These are phyloP conservation scores for Nitzschia putrida DNA, from an alignment of 108 stramenopile genomes.

Conservation along the genomic window DNA sequence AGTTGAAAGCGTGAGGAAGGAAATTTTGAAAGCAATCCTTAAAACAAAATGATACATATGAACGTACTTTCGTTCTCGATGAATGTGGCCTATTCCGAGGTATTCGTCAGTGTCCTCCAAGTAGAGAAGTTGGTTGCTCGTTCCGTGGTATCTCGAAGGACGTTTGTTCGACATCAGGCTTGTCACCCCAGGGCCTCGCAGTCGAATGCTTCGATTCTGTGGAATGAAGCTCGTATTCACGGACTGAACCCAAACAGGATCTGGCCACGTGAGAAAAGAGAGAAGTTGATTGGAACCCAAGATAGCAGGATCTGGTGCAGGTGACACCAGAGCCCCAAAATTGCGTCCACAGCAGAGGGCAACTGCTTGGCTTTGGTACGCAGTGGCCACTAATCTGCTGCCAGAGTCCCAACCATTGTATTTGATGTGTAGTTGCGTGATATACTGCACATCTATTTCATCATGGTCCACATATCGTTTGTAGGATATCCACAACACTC, in stretches of 20 bases:
- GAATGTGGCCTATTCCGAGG: constrained; percentile 76
- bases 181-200: not conserved
- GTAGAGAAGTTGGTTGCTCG: constrained; percentile 65
- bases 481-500: constrained; percentile 60
- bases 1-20: too few relatives aligned
- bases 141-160: constrained; percentile 58
- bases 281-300: constrained; percentile 2
- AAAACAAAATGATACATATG: not conserved
- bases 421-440: not conserved
- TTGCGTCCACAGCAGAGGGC: constrained; percentile 77
- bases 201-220: not conserved
- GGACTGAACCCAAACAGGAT: constrained; percentile 65
- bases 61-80: constrained; percentile 48
- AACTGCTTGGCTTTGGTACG: constrained; percentile 1
- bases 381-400: constrained; percentile 31
- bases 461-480: constrained; percentile 5
- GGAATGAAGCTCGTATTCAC: constrained; percentile 27
- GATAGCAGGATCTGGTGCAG: too few relatives aligned
- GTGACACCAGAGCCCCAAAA: constrained; percentile 56
- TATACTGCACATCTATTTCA: not conserved
- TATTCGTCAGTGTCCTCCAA: constrained; percentile 50
- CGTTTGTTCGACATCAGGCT: constrained; percentile 11
- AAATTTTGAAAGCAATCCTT: not conserved
- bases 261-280: constrained; percentile 66
- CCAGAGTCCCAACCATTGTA: constrained; percentile 33